Evolutionary conservation across 148 eudicot species (phyloP), one percentile per base, ranked within the genome.

Genomic region (Pouteria glomerata): DNA sequence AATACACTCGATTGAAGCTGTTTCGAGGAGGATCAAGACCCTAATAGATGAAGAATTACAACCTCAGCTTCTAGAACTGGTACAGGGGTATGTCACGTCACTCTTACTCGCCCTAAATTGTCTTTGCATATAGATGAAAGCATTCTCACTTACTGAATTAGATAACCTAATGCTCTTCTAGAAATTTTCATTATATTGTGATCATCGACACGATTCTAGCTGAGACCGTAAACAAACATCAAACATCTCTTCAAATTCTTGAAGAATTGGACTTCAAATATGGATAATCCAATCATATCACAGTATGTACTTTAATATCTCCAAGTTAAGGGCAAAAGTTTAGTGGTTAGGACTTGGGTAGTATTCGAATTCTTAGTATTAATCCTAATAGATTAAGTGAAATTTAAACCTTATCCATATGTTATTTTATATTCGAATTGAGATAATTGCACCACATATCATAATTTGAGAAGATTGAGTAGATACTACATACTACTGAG

Each of bases 11-110:
- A 88, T 91, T 77, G 95, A 91, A 86, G 82, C 98, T 60, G 80
- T 91, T 71, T 91, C 98, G 30, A 94, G 81, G 84, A 86, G 98
- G 82, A 91, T 94, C 41, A 97, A 94, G 72, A 86, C 96, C 76
- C 77, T 94, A 55, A 73, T 96, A 74, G 98, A 94, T 72, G 86
- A 94, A 78, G 98, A 94, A 74, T 70, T 94, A 47, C 91, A 91
- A 58, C 98, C 98, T 53, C 98, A 89, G 81, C 86, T 94, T 69
- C 57, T 91, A 69, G 97, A 91, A 78, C 76, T 94, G 76, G 85
- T 89, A 45, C 96, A 91, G 52, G 90, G 97, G 98, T 93, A 89
- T 69, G 88, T 78, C 18, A 29, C 57, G 45, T 35, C 52, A 47
- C n/a, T 52, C n/a, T 31, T n/a, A 13, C 11, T 68, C 30, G 41